phyloP scores from a whole-genome alignment of 2,329 filamentous ascomycete genomes.

The Colletotrichum sidae region DNA sequence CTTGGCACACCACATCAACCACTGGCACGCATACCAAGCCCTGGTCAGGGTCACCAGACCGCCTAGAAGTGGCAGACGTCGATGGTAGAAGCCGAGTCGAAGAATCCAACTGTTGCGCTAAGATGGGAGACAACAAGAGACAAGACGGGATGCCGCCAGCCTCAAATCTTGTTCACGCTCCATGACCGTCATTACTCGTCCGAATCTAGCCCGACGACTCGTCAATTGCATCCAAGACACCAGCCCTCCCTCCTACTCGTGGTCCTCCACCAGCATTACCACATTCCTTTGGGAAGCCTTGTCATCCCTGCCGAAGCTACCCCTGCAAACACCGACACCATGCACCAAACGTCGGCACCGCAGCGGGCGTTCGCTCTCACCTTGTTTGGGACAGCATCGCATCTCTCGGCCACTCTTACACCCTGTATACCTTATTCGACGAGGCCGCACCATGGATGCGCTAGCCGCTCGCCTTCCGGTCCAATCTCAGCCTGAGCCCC shows the following conservation, averaged over 20 bases:
- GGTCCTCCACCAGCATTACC: background rate
- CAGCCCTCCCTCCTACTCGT: background rate
- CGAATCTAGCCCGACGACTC: background rate
- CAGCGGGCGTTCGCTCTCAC: slow-evolving; percentile 25
- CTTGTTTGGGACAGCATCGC: background rate
- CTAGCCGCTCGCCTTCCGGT: background rate
- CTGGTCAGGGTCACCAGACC: slow-evolving; percentile 5
- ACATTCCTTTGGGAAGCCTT: slow-evolving; percentile 5
- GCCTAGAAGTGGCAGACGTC: background rate
- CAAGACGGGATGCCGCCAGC: background rate
- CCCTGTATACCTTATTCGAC: slow-evolving; percentile 20
- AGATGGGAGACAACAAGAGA: slow-evolving; percentile 20
- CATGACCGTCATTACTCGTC: background rate
- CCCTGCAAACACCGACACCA: slow-evolving; percentile 8
- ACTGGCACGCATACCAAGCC: slow-evolving; percentile 13
- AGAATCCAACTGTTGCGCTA: background rate
- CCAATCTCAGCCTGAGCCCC: background rate
- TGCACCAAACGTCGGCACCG: slow-evolving; percentile 13
- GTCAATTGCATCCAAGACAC: background rate
- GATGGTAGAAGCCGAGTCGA: slow-evolving; percentile 3
- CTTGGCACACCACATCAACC: background rate
- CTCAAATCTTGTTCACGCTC: background rate
- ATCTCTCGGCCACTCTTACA: slow-evolving; percentile 16
- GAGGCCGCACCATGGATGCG: slow-evolving; percentile 1
- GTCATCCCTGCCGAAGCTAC: slow-evolving; percentile 19